These are phyloP conservation scores for Cardamine chenopodiifolia DNA, from an alignment of 345 rosid genomes.

Conservation along the genomic window DNA sequence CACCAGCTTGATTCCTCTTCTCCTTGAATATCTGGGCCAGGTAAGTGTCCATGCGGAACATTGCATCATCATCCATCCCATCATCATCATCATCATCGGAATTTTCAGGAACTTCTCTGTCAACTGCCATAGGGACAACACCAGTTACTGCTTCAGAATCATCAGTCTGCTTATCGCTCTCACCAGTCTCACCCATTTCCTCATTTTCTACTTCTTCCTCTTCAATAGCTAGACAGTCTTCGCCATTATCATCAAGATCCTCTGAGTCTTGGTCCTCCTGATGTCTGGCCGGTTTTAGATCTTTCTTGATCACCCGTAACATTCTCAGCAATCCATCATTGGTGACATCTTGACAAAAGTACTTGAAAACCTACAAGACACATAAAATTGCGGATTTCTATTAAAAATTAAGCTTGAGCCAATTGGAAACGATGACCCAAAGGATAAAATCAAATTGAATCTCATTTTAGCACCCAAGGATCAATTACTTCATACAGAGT, in stretches of 20 bases:
- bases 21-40: conserved; percentile 90
- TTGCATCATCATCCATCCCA: conserved; percentile 96
- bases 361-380: conserved; percentile 73
- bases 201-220: conserved; percentile 89
- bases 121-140: conserved; percentile 46
- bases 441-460: background rate
- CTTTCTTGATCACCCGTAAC: conserved; percentile 88
- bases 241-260: conserved; percentile 66
- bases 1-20: conserved; percentile 80
- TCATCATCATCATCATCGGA: conserved; percentile 87
- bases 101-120: conserved; percentile 53
- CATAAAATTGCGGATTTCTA: conserved; percentile 1
- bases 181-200: conserved; percentile 68
- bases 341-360: conserved; percentile 75
- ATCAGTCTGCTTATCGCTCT: conserved; percentile 78
- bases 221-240: conserved; percentile 79
- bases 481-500: conserved; percentile 9
- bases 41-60: conserved; percentile 94
- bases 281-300: conserved; percentile 87
- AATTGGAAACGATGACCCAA: background rate
- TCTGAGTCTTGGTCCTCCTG: conserved; percentile 56
- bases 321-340: conserved; percentile 77
- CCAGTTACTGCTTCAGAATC: conserved; percentile 68
- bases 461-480: background rate
- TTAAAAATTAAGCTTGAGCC: conserved; percentile 6